Evolutionary conservation across 768 basidiomycete species (phyloP), one percentile per base, ranked within the genome.

Genomic region (Pisolithus tinctorius): DNA sequence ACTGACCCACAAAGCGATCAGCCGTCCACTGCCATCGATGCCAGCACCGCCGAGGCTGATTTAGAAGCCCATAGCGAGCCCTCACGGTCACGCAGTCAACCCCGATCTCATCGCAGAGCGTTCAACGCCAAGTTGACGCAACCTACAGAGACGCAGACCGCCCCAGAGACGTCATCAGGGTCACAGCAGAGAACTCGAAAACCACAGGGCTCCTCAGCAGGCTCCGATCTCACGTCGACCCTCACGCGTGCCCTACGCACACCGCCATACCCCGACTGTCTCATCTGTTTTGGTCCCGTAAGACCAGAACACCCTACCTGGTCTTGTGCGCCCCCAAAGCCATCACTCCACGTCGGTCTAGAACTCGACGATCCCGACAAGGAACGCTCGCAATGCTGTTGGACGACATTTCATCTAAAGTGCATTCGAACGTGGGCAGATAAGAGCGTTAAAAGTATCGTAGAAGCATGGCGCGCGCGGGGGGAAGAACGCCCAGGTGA

Each of bases 341-440:
- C 47, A 29, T 38, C 1, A 11, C 13, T 25, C 37, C 60, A 61
- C 11, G 55, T 52, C 36, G 31, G 37, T 47, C 17, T 36, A 42
- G 56, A 43, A 51, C 16, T 8, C 20, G 43, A 44, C 16, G 51
- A 52, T 44, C 49, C 51, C 23, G 52, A 63, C 57, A 55, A 57
- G 36, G 55, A 61, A 26, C 66, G 56, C 6, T 67, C 73, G 6
- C 83, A 83, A 53, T 88, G 82, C 59, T 98, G 95, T 61, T 95
- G 88, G 83, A 88, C 82, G 10, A 83, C 89, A 0, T 93, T 96
- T 61, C 95, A 98, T 68, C 73, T 95, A 25, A 86, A 84, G 58
- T 97, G 95, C 60, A 88, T 97, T 58, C 76, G 79, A 7, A 78
- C 86, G 0, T 98, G 95, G 95, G 93, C 92, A 0, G 69, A 75